These are phyloP conservation scores for Aureobasidium sp. DNA, from an alignment of 2,329 filamentous ascomycete species.

Conservation along the genomic window DNA sequence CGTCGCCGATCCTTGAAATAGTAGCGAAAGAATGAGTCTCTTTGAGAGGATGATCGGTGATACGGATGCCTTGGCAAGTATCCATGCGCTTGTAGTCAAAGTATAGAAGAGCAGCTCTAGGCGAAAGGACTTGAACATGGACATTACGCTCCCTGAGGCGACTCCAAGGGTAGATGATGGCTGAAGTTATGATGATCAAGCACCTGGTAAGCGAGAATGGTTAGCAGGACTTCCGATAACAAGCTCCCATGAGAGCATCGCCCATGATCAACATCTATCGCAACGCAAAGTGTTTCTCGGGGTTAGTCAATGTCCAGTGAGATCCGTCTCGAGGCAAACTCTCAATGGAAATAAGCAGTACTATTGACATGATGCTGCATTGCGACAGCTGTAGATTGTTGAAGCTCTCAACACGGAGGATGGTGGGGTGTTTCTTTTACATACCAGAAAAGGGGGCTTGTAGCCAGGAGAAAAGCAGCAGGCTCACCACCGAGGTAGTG, in stretches of 20 bases:
- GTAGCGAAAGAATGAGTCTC: conserved; percentile 75
- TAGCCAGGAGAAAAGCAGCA: conserved; percentile 34
- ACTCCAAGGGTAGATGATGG: conserved; percentile 67
- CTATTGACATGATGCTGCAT: background rate
- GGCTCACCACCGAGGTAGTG: background rate
- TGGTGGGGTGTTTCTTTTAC: background rate
- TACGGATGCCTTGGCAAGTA: conserved; percentile 39
- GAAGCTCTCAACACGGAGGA: background rate
- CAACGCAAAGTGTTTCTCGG: background rate
- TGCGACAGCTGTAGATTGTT: background rate
- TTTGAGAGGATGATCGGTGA: conserved; percentile 56
- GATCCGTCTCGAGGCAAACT: background rate
- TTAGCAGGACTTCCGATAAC: background rate
- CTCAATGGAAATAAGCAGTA: background rate
- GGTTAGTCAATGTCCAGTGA: background rate
- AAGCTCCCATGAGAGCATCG: background rate
- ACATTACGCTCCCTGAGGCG: conserved; percentile 62
- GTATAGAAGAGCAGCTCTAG: conserved; percentile 64
- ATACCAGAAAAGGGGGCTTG: conserved; percentile 54
- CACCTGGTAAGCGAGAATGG: conserved; percentile 30
- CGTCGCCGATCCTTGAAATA: conserved; percentile 52
- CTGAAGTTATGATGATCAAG: conserved; percentile 55
- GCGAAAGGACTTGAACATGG: conserved; percentile 58
- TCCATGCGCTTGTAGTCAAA: conserved; percentile 53
- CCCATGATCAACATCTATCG: background rate